Base-by-base conservation (phyloP, 768 basidiomycete genomes). In the Phylloporus sp. region DNA sequence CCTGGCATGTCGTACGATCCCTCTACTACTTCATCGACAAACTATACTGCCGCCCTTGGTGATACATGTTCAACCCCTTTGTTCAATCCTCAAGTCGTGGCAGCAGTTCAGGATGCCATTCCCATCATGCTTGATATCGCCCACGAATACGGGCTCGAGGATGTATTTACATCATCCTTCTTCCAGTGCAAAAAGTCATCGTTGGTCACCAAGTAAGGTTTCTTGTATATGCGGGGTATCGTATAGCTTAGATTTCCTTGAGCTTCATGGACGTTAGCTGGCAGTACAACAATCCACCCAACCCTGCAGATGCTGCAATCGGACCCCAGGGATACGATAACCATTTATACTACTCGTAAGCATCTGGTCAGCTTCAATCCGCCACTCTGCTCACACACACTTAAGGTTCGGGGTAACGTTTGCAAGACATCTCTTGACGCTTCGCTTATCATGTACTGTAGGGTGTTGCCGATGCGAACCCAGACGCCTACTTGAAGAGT, bases 251-350 rank as follows among this genome's bases (percentile, higher is more conserved):
- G 22, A 5, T 38, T 17, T 7, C n/a, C 4, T 22, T 6, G 53
- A 90, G 86, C 54, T 88, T 88, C 61, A 89, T 89, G 86, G 86
- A 90, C 53, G 58, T 85, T 38, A 80, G 78, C 49, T 90, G 88
- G 88, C 88, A 90, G 57, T 64, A 71, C 60, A 74, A 82, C 56
- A 73, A 78, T 63, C 84, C 80, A 15, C 11, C 84, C 6, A 90
- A 90, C 58, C 88, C 88, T 13, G 79, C 81, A 7, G 71, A 79
- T 40, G 86, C 82, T 21, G 73, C 75, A 5, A 74, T 76, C 34
- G 88, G 88, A 1, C 83, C 86, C 11, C 83, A 85, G 55, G 69
- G 67, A 21, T 90, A 90, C 53, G 88, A 90, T 55, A 84, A 87
- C 44, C 88, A 90, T 64, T 59, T 90, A 14, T 90, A 89, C 61